A percentile compares a stretch with the other conserved stretches of the same genome.
Conservation (phyloP, 805 yeast species). For the Ogataea allantospora region DNA sequence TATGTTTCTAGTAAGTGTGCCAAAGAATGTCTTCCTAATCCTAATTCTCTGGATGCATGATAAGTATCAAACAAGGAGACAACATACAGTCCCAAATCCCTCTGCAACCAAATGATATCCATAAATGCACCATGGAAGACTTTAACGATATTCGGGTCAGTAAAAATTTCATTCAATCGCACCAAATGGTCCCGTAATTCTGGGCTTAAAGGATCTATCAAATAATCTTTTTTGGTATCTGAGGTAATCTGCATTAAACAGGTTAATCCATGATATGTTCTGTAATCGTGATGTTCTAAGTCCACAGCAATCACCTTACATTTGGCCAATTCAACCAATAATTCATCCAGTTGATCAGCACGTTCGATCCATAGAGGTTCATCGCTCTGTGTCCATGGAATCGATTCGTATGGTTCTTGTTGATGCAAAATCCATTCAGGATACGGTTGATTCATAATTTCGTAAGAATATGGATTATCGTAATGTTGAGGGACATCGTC, state of each 20-base stretch:
- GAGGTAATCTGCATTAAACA: slow-evolving; percentile 91
- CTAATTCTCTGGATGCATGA: slow-evolving; percentile 81
- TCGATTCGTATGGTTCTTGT: slow-evolving; percentile 46
- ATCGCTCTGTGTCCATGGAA: slow-evolving; percentile 57
- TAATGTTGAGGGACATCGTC: slow-evolving; percentile 56
- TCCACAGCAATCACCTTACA: slow-evolving; percentile 81
- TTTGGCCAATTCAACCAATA: slow-evolving; percentile 53
- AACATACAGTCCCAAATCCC: slow-evolving; percentile 88
- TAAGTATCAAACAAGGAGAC: slow-evolving; percentile 91
- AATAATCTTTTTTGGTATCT: slow-evolving; percentile 60
- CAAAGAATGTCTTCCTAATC: slow-evolving; percentile 76
- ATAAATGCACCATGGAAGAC: slow-evolving; percentile 95
- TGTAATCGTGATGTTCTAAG: slow-evolving; percentile 91
- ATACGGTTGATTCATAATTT: slow-evolving; percentile 68
- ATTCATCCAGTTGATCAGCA: slow-evolving; percentile 44
- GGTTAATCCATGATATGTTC: slow-evolving; percentile 87
- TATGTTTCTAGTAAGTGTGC: slow-evolving; percentile 79
- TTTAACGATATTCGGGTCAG: slow-evolving; percentile 78
- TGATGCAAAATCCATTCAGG: slow-evolving; percentile 54
- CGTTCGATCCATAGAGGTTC: slow-evolving; percentile 73
- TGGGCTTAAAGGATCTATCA: slow-evolving; percentile 74
- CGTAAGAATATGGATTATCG: slow-evolving; percentile 77
- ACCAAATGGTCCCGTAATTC: slow-evolving; percentile 66
- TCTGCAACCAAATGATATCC: slow-evolving; percentile 96
- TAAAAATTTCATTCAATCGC: slow-evolving; percentile 66